Evolutionary conservation across 2,329 filamentous ascomycete species (phyloP), one percentile per base, ranked within the genome.

Genomic region (Calycina herbarum): DNA sequence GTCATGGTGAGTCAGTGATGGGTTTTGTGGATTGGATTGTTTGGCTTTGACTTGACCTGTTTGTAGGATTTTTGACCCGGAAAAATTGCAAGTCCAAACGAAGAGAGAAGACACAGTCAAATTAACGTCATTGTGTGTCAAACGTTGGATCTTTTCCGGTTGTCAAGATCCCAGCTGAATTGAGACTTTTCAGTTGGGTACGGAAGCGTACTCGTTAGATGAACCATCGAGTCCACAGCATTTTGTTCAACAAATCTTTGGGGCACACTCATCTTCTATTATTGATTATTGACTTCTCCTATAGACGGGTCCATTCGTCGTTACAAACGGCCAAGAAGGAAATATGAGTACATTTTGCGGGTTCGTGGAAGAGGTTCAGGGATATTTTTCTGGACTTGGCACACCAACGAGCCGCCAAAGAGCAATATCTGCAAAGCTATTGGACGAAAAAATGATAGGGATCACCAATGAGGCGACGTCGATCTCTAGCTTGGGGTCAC

Each of bases 371-470:
- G 59, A 59, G 31, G 59, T 64, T 64, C 63, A 42, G 51, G 57
- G 64, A 65, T 64, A 65, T 45, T 40, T 63, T 59, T 60, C 61
- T 66, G 62, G 51, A 61, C 35, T 57, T 57, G 61, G 48, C 48
- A 51, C 60, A 60, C 62, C 51, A 59, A 64, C 66, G 64, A 69
- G 65, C 63, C 68, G 69, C 66, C 57, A 63, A 63, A 51, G 65
- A 31, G 2, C 11, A 64, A 67, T 70, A 63, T 68, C 45, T 54
- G 61, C 42, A 51, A 27, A 71, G 64, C 59, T 59, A 69, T 73
- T 73, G 73, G 72, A 62, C 66, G 63, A 68, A 64, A 69, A 68
- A 40, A 63, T 66, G 65, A 61, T 56, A 29, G 29, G 3, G 17
- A 20, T 40, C n/a, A 31, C 73, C 68, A 73, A 73, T 72, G 58